Percentiles rank a stretch among this genome's conserved stretches.
These are phyloP conservation scores for Corynascus novoguineensis DNA, from an alignment of 495 filamentous ascomycete genomes.

Conservation along the genomic window DNA sequence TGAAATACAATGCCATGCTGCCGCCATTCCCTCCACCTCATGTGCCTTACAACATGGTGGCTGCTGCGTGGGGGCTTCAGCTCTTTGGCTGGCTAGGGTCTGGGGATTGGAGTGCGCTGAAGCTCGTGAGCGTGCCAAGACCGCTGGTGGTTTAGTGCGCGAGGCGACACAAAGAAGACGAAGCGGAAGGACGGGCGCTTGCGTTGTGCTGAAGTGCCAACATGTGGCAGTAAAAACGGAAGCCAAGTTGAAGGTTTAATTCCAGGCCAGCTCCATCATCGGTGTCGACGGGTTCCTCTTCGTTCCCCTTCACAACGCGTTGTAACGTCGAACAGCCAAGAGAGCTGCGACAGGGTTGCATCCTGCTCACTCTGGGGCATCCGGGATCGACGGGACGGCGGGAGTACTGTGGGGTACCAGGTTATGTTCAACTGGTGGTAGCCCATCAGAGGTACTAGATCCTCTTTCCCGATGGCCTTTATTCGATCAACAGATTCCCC, in stretches of 20 bases:
- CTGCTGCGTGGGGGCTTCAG: conserved; percentile 3
- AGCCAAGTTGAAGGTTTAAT: neutral
- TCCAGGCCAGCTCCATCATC: neutral
- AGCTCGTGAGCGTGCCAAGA: conserved; percentile 10
- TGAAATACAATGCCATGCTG: neutral
- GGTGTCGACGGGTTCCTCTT: neutral
- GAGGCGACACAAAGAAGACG: neutral
- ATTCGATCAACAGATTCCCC: no score
- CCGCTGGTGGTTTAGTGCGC: neutral
- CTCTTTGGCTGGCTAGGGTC: conserved; percentile 1
- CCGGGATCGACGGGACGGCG: conserved; percentile 8
- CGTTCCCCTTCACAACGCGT: neutral
- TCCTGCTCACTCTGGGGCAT: neutral
- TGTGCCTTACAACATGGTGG: conserved; percentile 28
- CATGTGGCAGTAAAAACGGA: no score
- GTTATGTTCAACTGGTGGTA: no score
- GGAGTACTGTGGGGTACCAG: conserved; percentile 11
- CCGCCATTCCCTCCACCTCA: neutral
- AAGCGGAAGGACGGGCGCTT: neutral
- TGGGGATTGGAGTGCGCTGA: neutral
- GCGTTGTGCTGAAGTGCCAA: neutral
- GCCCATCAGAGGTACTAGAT: no score
- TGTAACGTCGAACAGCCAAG: neutral
- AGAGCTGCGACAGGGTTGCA: neutral
- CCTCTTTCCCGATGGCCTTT: no score